Evolutionary conservation across 2,329 filamentous ascomycete species (phyloP), one percentile per base, ranked within the genome.

Genomic region (Dothiorella sarmentorum): DNA sequence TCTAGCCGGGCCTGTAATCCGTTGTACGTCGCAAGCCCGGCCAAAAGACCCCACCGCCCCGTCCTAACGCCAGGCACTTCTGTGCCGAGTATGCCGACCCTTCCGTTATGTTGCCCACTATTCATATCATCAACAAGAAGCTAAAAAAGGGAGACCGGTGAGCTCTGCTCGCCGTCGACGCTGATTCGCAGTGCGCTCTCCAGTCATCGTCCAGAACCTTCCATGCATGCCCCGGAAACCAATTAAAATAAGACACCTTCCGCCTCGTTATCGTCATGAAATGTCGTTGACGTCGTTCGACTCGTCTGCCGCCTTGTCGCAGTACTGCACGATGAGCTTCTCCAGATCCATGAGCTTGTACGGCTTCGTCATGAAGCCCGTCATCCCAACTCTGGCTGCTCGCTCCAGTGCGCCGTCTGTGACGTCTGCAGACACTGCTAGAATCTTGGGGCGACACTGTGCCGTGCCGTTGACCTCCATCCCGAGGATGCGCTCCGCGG

Each of bases 351-450:
- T 71, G 58, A 86, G 73, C 67, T 85, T 85, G 69, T 85, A 87
- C 7, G 85, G 85, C 67, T 88, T 88, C 37, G 83, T 85, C 78
- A 88, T 82, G 64, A 86, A 86, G 2, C 85, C 85, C 67, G 83
- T 83, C 79, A 88, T 88, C 35, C 85, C 85, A 5, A 82, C 84
- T 64, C 79, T 77, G 6, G 79, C 82, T 15, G 84, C 85, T 53
- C 82, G 78, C 57, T 81, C 79, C 56, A 87, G 74, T 7, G 85
- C 84, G 44, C 81, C 81, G 60, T 86, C 83, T 2, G 85, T 88
- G 10, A 86, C 84, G 67, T 88, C 85, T 7, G 85, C 85, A 38
- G 82, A 87, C 55, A 88, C 85, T 2, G 85, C 85, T 26, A 88
- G 75, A 35, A 88, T 73, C 31, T 78, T 77, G 40, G 78, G 74